Evolutionary conservation across 2,329 filamentous ascomycete species (phyloP), one percentile per base, ranked within the genome.

Genomic region (Knufia petricola): DNA sequence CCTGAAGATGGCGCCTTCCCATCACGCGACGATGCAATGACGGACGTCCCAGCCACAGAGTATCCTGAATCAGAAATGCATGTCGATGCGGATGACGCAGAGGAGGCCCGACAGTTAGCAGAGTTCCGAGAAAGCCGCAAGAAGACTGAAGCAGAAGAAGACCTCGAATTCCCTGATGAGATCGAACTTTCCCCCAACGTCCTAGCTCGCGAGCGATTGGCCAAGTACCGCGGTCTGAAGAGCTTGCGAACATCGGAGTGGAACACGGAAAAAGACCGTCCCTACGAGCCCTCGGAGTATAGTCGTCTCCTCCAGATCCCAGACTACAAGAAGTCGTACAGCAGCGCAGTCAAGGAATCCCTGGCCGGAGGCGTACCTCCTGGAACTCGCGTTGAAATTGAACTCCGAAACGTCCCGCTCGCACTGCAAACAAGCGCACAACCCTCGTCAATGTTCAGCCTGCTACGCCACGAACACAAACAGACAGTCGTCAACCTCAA

Each of bases 21-120:
- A 49, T 67, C 70, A 31, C 66, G 59, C 51, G 58, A 64, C 66
- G 69, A 77, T 64, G 66, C 67, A 61, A 80, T 81, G 51, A 94
- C 86, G 0, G 88, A 94, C 65, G 82, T 70, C 48, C 85, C 79
- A 3, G 82, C 84, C 34, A 90, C 92, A 7, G 89, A 96, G 63
- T 95, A 95, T 62, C 85, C 89, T 1, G 85, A 92, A 61, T 95
- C 88, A 1, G 92, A 95, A 66, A 87, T 87, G 75, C 95, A 96
- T 68, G 68, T 87, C 4, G 87, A 86, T 61, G 79, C 75, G 17
- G 78, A 80, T 45, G 86, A 84, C 1, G 83, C 95, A 59, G 88
- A 95, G 54, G 88, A 94, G 60, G 84, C 85, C 1, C 76, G 82
- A 58, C 82, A 94, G 62, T 75, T 98, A 34, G 85, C 81, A 48